A percentile compares a stretch with the other conserved stretches of the same genome.
Conservation (phyloP, 805 yeast genomes). For the Myxozyma lipomycoides region DNA sequence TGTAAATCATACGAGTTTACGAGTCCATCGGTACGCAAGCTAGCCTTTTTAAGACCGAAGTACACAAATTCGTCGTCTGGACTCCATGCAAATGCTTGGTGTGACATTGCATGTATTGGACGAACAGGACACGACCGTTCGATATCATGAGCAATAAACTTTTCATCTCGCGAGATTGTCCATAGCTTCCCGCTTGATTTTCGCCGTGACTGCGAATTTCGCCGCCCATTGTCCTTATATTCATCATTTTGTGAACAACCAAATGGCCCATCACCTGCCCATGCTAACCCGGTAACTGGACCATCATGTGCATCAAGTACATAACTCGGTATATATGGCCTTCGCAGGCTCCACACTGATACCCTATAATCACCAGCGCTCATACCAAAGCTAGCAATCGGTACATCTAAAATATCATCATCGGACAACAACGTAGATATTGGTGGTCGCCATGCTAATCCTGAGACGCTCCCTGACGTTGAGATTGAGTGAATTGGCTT, state of each 20-base stretch:
- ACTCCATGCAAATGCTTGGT: constrained; percentile 58
- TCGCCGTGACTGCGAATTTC: background rate
- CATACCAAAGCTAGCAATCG: constrained; percentile 68
- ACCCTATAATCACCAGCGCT: constrained; percentile 62
- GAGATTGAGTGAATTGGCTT: constrained; percentile 66
- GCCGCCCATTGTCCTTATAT: constrained; percentile 35
- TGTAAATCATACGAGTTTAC: background rate
- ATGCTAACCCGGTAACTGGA: constrained; percentile 54
- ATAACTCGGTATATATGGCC: constrained; percentile 68
- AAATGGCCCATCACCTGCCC: no score
- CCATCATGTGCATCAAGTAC: constrained; percentile 49
- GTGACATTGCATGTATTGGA: constrained; percentile 49
- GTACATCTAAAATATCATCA: constrained; percentile 48
- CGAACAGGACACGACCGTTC: constrained; percentile 38
- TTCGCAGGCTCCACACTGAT: constrained; percentile 62
- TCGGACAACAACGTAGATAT: background rate
- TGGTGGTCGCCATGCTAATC: constrained; percentile 59
- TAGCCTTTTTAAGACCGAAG: constrained; percentile 25
- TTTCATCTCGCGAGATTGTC: constrained; percentile 51
- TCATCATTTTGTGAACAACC: no score
- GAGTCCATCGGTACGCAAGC: constrained; percentile 17
- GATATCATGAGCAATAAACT: constrained; percentile 48
- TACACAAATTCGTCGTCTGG: constrained; percentile 49
- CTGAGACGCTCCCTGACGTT: constrained; percentile 75
- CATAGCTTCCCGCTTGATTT: constrained; percentile 37